Percentiles rank a stretch among this genome's conserved stretches.
phyloP scores from a whole-genome alignment of 441 rosid genomes.

The Manihot esculenta region DNA sequence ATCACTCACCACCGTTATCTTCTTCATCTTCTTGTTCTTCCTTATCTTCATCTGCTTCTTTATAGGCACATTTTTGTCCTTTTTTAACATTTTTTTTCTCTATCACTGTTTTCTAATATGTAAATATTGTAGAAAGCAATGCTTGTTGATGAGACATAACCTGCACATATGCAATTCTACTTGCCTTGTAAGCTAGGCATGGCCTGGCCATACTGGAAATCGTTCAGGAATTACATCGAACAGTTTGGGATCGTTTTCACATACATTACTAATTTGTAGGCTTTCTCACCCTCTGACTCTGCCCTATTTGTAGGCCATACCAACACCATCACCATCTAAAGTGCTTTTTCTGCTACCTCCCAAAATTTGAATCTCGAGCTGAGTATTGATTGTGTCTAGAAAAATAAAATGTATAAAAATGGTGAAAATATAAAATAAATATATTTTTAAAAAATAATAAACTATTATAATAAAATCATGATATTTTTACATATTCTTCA shows the following conservation, averaged over 20 bases:
- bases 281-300: neutral
- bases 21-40: slow-evolving; percentile 41
- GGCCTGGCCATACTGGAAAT: neutral
- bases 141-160: slow-evolving; percentile 12
- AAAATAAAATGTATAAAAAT: too few species aligned
- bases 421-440: too few species aligned
- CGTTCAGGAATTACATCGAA: slow-evolving; percentile 33
- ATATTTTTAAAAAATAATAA: too few species aligned
- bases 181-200: neutral
- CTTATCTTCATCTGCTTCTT: slow-evolving; percentile 32
- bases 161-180: neutral
- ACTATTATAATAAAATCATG: too few species aligned
- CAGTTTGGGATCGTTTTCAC: slow-evolving; percentile 8
- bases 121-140: slow-evolving; percentile 27
- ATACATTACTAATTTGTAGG: neutral
- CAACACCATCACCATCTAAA: too few species aligned
- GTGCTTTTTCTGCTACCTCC: too few species aligned
- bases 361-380: too few species aligned
- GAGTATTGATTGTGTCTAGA: too few species aligned
- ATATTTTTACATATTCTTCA: too few species aligned
- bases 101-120: slow-evolving; percentile 14
- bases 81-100: neutral
- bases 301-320: too few species aligned
- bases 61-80: slow-evolving; percentile 7
- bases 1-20: slow-evolving; percentile 41